A percentile compares a stretch with the other conserved stretches of the same genome.
phyloP scores from a whole-genome alignment of 1,284 basidiomycete genomes.

The Microbotryum lychnidis-dioicae region DNA sequence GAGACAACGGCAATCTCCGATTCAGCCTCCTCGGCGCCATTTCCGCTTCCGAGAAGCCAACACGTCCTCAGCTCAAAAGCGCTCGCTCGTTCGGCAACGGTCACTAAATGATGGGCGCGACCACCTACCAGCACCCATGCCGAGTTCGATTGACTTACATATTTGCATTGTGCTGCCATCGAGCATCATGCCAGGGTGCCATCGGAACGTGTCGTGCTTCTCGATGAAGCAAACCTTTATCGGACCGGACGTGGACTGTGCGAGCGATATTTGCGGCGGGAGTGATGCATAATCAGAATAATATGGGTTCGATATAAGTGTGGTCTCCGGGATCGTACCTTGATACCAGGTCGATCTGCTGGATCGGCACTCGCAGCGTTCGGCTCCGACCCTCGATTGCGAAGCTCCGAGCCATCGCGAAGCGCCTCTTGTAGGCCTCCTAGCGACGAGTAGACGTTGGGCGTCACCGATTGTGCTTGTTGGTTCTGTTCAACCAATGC shows the following conservation, averaged over 20 bases:
- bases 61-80: background rate
- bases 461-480: background rate
- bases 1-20: slow-evolving; percentile 8
- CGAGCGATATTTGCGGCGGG: too few species aligned
- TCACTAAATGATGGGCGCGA: too few species aligned
- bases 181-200: slow-evolving; percentile 54
- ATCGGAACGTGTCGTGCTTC: slow-evolving; percentile 38
- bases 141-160: slow-evolving; percentile 7
- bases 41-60: too few species aligned
- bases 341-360: background rate
- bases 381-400: background rate
- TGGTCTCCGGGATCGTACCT: background rate
- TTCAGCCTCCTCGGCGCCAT: too few species aligned
- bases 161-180: slow-evolving; percentile 55
- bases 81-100: background rate
- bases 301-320: too few species aligned
- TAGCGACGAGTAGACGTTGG: slow-evolving; percentile 12
- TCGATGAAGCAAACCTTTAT: slow-evolving; percentile 49
- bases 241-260: background rate
- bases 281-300: too few species aligned
- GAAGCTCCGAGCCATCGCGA: background rate
- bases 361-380: slow-evolving; percentile 2
- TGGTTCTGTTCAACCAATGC: slow-evolving; percentile 46
- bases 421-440: slow-evolving; percentile 26
- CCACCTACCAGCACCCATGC: too few species aligned